Percentiles rank a stretch among this genome's conserved stretches.
These are phyloP conservation scores for Eucalyptus lansdowneana DNA, from an alignment of 345 rosid species.

Conservation along the genomic window DNA sequence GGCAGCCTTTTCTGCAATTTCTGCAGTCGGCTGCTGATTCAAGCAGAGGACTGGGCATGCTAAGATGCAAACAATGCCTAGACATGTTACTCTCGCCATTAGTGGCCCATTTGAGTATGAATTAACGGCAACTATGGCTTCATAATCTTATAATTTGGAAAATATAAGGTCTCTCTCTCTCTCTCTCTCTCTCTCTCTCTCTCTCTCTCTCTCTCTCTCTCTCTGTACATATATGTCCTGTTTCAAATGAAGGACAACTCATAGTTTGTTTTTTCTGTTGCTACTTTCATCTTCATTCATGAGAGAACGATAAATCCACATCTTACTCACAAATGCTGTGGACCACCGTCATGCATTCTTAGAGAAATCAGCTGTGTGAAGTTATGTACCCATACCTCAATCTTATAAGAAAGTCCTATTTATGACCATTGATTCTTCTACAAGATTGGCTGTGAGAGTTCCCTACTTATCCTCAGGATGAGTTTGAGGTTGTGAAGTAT, in stretches of 20 bases:
- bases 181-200: too few relatives aligned
- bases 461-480: background rate
- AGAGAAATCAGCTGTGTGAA: background rate
- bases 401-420: background rate
- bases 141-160: background rate
- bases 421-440: background rate
- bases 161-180: background rate
- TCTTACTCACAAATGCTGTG: background rate
- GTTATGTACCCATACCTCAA: background rate
- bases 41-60: background rate
- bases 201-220: too few relatives aligned
- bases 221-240: background rate
- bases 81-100: background rate
- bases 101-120: background rate
- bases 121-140: background rate
- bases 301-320: background rate
- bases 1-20: background rate
- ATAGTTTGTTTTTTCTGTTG: background rate
- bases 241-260: background rate
- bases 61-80: background rate
- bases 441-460: background rate
- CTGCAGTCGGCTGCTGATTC: background rate
- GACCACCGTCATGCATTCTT: background rate
- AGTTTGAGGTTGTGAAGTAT: background rate
- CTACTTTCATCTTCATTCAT: background rate